These are phyloP conservation scores for Arthroderma sp. DNA, from an alignment of 2,329 filamentous ascomycete genomes.

Conservation along the genomic window DNA sequence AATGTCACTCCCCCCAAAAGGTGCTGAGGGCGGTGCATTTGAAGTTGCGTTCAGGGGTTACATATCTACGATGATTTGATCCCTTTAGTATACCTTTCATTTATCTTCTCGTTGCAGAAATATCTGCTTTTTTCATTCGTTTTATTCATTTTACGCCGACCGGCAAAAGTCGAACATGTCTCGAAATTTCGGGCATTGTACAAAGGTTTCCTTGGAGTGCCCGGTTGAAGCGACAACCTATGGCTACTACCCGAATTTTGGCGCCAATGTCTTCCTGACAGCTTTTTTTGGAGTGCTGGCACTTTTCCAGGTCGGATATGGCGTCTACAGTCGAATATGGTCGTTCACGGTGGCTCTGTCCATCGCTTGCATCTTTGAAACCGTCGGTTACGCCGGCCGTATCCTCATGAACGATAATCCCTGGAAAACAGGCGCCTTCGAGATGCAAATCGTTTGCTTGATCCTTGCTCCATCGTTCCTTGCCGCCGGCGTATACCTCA, in stretches of 20 bases:
- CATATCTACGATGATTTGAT: no score
- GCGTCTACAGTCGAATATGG: conserved; percentile 42
- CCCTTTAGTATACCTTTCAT: no score
- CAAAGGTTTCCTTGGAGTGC: conserved; percentile 18
- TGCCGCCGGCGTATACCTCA: conserved; percentile 43
- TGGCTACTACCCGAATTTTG: conserved; percentile 40
- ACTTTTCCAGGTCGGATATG: conserved; percentile 36
- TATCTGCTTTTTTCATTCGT: background rate
- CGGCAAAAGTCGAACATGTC: background rate
- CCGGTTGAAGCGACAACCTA: conserved; percentile 37
- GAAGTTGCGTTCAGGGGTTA: no score
- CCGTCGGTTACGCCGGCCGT: conserved; percentile 44
- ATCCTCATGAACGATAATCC: conserved; percentile 42
- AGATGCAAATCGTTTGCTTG: conserved; percentile 42
- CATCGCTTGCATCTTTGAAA: conserved; percentile 37
- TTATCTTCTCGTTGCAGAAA: no score
- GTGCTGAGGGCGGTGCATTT: no score
- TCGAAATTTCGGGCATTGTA: conserved; percentile 6
- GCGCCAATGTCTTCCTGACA: conserved; percentile 40
- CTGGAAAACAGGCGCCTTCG: conserved; percentile 36
- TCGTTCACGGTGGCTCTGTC: conserved; percentile 40
- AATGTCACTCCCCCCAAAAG: no score
- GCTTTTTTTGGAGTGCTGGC: conserved; percentile 39
- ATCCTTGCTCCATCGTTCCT: conserved; percentile 46
- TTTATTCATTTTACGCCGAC: background rate